Conservation (phyloP, 2,329 filamentous ascomycete species). For the Hypoxylon sp. region DNA sequence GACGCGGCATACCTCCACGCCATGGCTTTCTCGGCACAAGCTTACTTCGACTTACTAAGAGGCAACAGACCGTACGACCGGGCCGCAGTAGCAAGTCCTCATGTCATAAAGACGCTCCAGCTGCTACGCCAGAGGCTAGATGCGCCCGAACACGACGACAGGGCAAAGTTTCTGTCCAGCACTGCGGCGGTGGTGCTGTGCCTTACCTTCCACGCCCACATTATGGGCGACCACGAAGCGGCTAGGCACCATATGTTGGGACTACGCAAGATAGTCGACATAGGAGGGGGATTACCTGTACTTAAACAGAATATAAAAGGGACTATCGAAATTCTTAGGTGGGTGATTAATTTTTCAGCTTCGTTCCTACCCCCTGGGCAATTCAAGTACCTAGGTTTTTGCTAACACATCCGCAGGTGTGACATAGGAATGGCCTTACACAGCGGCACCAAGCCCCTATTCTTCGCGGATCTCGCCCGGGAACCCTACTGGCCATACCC, state of each 20-base stretch:
- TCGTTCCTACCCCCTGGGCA: neutral
- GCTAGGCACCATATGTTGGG: conserved; percentile 57
- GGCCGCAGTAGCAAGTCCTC: conserved; percentile 39
- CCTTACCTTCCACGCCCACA: conserved; percentile 53
- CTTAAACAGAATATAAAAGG: conserved; percentile 56
- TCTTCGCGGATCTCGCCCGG: conserved; percentile 28
- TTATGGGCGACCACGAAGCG: conserved; percentile 49
- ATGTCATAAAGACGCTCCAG: conserved; percentile 51
- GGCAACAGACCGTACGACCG: conserved; percentile 19
- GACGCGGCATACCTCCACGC: conserved; percentile 58
- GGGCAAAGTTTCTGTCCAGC: conserved; percentile 49
- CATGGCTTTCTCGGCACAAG: conserved; percentile 54
- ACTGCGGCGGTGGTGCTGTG: conserved; percentile 55
- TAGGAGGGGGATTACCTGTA: conserved; percentile 56
- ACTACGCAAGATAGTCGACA: conserved; percentile 56
- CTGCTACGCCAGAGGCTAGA: conserved; percentile 55
- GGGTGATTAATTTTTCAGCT: neutral
- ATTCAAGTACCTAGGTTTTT: neutral
- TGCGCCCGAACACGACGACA: conserved; percentile 33
- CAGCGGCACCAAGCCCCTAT: conserved; percentile 36
- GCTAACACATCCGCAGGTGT: conserved; percentile 22
- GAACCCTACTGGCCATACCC: conserved; percentile 38
- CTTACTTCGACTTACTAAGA: conserved; percentile 52
- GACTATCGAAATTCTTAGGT: conserved; percentile 53
- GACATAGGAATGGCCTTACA: conserved; percentile 42